Percentiles rank a stretch among this genome's conserved stretches.
Evolutionary conservation across 2,329 filamentous ascomycete species (phyloP).

Genomic region (Nigrograna mackinnonii): DNA sequence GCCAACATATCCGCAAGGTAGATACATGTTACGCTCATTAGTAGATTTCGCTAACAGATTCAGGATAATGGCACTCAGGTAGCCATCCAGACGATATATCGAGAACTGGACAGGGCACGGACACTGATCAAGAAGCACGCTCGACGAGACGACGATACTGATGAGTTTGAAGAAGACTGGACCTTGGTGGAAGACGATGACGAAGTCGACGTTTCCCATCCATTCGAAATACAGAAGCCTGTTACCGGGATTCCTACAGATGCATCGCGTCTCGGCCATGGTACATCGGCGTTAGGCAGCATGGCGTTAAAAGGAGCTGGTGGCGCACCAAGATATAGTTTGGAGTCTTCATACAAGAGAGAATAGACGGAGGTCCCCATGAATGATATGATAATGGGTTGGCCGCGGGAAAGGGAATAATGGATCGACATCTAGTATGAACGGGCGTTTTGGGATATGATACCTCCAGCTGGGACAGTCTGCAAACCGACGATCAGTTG

Average conservation of each 20-base stretch:
- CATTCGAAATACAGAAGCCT: constrained; percentile 24
- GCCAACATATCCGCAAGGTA: constrained; percentile 86
- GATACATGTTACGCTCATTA: constrained; percentile 24
- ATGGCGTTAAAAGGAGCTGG: constrained; percentile 29
- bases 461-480: no score
- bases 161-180: constrained; percentile 83
- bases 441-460: no score
- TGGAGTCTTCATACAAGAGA: constrained; percentile 23
- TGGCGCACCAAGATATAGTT: constrained; percentile 20
- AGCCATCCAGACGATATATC: constrained; percentile 90
- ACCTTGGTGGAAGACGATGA: constrained; percentile 77
- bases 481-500: no score
- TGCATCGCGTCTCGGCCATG: constrained; percentile 20
- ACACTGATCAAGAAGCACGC: constrained; percentile 71
- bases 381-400: not conserved
- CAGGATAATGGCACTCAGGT: constrained; percentile 89
- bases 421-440: no score
- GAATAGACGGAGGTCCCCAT: constrained; percentile 1
- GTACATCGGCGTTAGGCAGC: constrained; percentile 30
- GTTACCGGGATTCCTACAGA: constrained; percentile 22
- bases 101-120: constrained; percentile 90
- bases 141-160: constrained; percentile 43
- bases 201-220: constrained; percentile 30
- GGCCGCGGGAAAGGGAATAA: no score
- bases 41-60: constrained; percentile 12